These are phyloP conservation scores for Dendrostoma leiphaemia DNA, from an alignment of 2,329 filamentous ascomycete genomes.

Conservation along the genomic window DNA sequence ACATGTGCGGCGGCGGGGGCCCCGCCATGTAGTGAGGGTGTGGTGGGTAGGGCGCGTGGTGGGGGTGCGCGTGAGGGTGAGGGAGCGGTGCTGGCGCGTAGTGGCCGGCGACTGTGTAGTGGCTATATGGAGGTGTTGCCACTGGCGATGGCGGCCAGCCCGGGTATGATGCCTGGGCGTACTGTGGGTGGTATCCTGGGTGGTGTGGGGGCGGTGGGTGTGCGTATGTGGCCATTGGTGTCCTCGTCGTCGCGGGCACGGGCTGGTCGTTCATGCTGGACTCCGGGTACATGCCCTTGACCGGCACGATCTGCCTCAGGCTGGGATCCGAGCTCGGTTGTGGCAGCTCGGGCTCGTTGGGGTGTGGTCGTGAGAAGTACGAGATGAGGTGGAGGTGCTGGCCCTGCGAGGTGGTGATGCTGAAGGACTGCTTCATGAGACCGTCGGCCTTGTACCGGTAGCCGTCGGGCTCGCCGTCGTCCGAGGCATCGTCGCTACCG, in stretches of 20 bases:
- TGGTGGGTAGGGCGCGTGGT: conserved; percentile 34
- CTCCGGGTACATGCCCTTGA: conserved; percentile 96
- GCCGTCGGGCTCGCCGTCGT: conserved; percentile 81
- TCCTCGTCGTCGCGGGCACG: conserved; percentile 76
- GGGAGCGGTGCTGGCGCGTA: conserved; percentile 20
- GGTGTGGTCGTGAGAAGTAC: conserved; percentile 84
- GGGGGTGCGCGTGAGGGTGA: conserved; percentile 9
- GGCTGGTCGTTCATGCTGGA: conserved; percentile 85
- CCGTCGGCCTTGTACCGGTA: conserved; percentile 96
- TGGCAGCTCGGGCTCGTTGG: conserved; percentile 68
- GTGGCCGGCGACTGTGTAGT: conserved; percentile 36
- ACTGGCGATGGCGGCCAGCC: conserved; percentile 56
- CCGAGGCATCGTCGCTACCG: conserved; percentile 81
- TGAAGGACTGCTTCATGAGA: conserved; percentile 99
- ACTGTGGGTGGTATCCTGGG: conserved; percentile 37
- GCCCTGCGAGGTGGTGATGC: conserved; percentile 84
- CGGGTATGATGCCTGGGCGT: conserved; percentile 41
- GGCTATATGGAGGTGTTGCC: conserved; percentile 52
- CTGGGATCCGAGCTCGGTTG: conserved; percentile 80
- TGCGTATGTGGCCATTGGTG: conserved; percentile 53
- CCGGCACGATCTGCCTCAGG: conserved; percentile 78
- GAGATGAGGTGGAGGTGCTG: conserved; percentile 97
- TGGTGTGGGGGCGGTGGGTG: conserved; percentile 22
- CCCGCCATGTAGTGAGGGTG: conserved; percentile 25
- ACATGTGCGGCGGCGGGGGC: conserved; percentile 25